phyloP scores from a whole-genome alignment of 1,284 basidiomycete genomes.

The Ustilago loliicola region DNA sequence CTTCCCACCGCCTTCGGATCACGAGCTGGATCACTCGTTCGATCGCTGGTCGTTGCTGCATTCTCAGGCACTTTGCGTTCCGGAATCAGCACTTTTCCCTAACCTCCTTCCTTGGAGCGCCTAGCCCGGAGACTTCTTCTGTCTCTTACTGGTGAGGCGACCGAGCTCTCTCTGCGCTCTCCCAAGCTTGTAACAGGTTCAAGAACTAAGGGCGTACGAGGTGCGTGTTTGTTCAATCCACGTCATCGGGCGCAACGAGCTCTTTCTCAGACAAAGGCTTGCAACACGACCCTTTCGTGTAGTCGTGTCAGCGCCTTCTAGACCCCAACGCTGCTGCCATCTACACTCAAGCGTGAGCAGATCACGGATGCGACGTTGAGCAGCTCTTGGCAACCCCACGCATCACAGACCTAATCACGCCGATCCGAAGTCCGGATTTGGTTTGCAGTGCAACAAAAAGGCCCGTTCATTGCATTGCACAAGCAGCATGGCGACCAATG shows the following conservation, averaged over 20 bases:
- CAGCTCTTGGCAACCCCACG: neutral
- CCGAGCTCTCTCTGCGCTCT: neutral
- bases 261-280: neutral
- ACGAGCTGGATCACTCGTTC: constrained; percentile 21
- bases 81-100: neutral
- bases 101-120: neutral
- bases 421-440: neutral
- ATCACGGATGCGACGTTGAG: constrained; percentile 10
- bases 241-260: neutral
- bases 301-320: neutral
- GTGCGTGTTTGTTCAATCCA: neutral
- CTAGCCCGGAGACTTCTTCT: neutral
- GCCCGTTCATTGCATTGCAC: neutral
- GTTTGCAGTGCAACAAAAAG: neutral
- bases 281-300: neutral
- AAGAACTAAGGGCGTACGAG: neutral
- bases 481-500: constrained; percentile 46
- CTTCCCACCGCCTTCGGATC: constrained; percentile 2
- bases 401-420: constrained; percentile 1
- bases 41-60: constrained; percentile 19
- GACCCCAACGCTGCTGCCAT: neutral
- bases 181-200: neutral
- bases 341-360: neutral
- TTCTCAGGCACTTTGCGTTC: constrained; percentile 16
- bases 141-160: constrained; percentile 21